Evolutionary conservation across 306 rosid species (phyloP), one percentile per base, ranked within the genome.

Genomic region (Quillaja saponaria): DNA sequence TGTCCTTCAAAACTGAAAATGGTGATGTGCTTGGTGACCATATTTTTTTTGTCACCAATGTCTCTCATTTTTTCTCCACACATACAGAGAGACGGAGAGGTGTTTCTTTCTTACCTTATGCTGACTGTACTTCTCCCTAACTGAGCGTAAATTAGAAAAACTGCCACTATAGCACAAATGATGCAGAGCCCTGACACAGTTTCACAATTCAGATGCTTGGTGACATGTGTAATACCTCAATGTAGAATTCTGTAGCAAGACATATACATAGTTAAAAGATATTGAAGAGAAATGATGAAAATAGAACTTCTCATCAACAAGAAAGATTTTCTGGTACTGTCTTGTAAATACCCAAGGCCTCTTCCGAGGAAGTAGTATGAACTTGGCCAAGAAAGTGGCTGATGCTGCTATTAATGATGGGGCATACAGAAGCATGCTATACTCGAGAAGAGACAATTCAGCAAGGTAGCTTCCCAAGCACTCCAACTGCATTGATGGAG

Each of bases 361-460:
- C 66, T 74, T 65, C 35, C 53, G 41, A 15, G 90, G 84, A 16
- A 61, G 63, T 41, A 87, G 71, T 41, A 81, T 79, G 75, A 73
- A 86, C 57, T 62, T 81, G 48, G 95, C 85, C 85, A 87, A 69
- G 79, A 87, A 84, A 70, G 81, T 63, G 57, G 85, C 82, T 49
- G 90, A 81, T 21, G 90, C 90, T 50, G 90, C 90, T 47, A 84
- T 59, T 49, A 87, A 58, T 6, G 90, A 87, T 13, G 87, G 90
- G 15, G 72, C 48, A 71, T 69, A 76, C 66, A 54, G 48, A 51
- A 79, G 87, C 87, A 84, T 74, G 64, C 58, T 57, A 61, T 83
- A 79, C 47, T 84, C 83, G 38, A 79, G 59, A 65, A 87, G 90
- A 28, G 90, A 87, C 58, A 81, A 49, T 65, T 83, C 90, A 10